Conservation (phyloP, 805 yeast species). For the Lipomyces starkeyi region DNA sequence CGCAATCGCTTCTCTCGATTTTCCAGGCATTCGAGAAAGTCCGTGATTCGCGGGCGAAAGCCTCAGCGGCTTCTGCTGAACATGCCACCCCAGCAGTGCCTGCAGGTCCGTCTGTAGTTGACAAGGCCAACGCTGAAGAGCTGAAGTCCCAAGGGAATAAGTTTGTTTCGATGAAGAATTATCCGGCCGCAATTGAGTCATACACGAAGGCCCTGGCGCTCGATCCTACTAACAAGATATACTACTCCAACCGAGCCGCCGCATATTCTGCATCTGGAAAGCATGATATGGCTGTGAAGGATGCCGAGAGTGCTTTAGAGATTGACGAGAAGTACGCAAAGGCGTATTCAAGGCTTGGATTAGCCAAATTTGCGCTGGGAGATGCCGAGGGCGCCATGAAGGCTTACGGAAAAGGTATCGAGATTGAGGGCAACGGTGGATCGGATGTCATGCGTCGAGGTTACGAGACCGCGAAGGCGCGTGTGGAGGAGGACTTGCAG, state of each 20-base stretch:
- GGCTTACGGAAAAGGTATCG: slow-evolving; percentile 87
- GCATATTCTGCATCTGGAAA: slow-evolving; percentile 82
- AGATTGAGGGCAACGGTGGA: slow-evolving; percentile 82
- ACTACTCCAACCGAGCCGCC: slow-evolving; percentile 93
- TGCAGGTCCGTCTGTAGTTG: slow-evolving; percentile 46
- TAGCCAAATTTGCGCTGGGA: slow-evolving; percentile 94
- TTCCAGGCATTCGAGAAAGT: slow-evolving; percentile 54
- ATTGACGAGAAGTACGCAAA: slow-evolving; percentile 82
- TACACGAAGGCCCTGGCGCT: slow-evolving; percentile 81
- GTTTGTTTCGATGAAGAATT: slow-evolving; percentile 80
- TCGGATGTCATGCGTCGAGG: slow-evolving; percentile 92
- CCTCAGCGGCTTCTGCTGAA: slow-evolving; percentile 34
- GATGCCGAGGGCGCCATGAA: slow-evolving; percentile 87
- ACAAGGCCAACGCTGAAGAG: slow-evolving; percentile 78
- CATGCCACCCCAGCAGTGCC: slow-evolving; percentile 41
- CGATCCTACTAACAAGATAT: slow-evolving; percentile 77
- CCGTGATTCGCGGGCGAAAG: slow-evolving; percentile 31
- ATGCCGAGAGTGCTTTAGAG: slow-evolving; percentile 81
- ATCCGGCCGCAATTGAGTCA: slow-evolving; percentile 69
- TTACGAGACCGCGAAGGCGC: slow-evolving; percentile 88
- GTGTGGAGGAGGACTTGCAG: slow-evolving; percentile 70
- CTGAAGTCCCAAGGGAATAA: slow-evolving; percentile 87
- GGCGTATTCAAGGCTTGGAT: slow-evolving; percentile 93
- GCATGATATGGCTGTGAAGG: slow-evolving; percentile 77
- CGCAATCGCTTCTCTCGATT: slow-evolving; percentile 56